A percentile compares a stretch with the other conserved stretches of the same genome.
Evolutionary conservation across 2,329 filamentous ascomycete genomes (phyloP).

Genomic region (Sphaceloma murrayae): DNA sequence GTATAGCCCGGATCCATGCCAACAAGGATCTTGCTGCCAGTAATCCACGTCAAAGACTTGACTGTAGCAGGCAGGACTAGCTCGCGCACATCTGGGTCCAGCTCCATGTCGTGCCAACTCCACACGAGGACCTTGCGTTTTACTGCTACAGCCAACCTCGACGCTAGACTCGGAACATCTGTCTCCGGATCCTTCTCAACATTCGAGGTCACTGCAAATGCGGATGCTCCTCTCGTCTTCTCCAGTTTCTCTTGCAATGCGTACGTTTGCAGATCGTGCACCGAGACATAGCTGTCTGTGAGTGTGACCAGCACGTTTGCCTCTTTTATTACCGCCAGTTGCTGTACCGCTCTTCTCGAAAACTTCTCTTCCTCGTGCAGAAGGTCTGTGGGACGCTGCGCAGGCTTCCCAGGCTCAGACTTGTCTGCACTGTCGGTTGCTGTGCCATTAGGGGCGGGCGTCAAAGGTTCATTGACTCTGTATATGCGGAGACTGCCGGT

Average conservation of each 20-base stretch:
- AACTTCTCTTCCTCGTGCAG: constrained; percentile 91
- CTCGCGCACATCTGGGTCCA: constrained; percentile 63
- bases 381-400: constrained; percentile 57
- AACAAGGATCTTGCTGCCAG: constrained; percentile 73
- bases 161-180: constrained; percentile 86
- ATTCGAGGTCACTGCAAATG: constrained; percentile 90
- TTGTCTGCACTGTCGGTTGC: constrained; percentile 24
- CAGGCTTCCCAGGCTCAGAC: constrained; percentile 27
- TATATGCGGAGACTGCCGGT: constrained; percentile 84
- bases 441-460: constrained; percentile 32
- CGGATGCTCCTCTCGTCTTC: constrained; percentile 77
- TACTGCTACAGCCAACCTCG: constrained; percentile 79
- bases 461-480: constrained; percentile 64
- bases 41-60: constrained; percentile 84
- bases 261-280: constrained; percentile 83
- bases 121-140: constrained; percentile 84
- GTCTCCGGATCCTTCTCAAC: constrained; percentile 83
- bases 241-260: constrained; percentile 68
- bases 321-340: constrained; percentile 92
- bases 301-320: constrained; percentile 84
- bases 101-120: constrained; percentile 94
- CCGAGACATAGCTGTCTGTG: constrained; percentile 78
- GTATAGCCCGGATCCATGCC: constrained; percentile 89
- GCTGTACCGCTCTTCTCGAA: constrained; percentile 78
- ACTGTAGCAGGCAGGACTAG: constrained; percentile 73